phyloP scores from a whole-genome alignment of 306 rosid species.

The Castanea mollissima region DNA sequence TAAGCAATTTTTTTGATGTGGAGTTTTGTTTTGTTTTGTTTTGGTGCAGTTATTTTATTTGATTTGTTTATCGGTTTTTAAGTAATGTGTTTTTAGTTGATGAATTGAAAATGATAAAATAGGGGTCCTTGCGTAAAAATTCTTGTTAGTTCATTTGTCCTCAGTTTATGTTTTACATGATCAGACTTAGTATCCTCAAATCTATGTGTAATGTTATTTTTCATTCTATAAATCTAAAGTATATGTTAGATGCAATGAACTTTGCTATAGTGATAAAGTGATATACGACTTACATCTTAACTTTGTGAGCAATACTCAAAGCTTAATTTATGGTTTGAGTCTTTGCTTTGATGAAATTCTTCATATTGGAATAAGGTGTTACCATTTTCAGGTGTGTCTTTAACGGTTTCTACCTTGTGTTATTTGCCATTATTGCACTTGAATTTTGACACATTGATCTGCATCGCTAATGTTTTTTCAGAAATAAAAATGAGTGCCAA shows the following conservation, averaged over 20 bases:
- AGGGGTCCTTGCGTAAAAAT: neutral
- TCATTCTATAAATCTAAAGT: neutral
- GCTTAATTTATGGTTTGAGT: neutral
- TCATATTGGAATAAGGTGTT: too few species aligned
- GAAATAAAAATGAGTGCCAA: constrained; percentile 37
- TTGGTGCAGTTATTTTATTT: neutral
- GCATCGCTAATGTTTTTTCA: constrained; percentile 5
- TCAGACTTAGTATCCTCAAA: neutral
- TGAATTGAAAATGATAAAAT: neutral
- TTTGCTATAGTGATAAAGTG: neutral
- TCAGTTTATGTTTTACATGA: neutral
- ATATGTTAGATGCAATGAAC: neutral
- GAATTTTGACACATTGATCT: constrained; percentile 9
- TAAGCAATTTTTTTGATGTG: neutral
- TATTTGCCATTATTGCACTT: constrained; percentile 14
- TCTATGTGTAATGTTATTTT: neutral
- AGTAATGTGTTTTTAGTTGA: neutral
- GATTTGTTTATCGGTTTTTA: neutral
- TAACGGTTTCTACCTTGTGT: constrained; percentile 21
- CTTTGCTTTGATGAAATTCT: neutral
- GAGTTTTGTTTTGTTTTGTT: neutral
- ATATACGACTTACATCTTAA: neutral
- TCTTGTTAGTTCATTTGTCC: neutral
- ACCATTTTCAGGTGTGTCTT: neutral
- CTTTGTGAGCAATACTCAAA: neutral